phyloP scores from a whole-genome alignment of 768 basidiomycete species.

The Termitomyces sp. region DNA sequence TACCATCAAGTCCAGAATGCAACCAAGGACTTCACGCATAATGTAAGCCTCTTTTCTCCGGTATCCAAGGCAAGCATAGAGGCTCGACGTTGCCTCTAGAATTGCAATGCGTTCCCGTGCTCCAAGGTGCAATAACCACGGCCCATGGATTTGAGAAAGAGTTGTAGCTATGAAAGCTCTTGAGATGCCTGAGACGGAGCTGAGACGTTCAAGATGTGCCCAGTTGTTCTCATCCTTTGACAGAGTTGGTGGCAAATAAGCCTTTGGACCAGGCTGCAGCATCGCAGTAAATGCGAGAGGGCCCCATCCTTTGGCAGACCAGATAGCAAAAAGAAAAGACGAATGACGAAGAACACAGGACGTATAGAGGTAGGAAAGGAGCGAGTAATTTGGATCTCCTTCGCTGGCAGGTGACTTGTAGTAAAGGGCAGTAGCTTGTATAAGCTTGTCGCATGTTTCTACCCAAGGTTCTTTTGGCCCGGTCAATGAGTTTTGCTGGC shows the following conservation, averaged over 20 bases:
- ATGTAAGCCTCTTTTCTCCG: conserved; percentile 86
- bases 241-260: conserved; percentile 59
- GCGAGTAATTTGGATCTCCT: conserved; percentile 56
- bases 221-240: conserved; percentile 46
- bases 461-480: conserved; percentile 69
- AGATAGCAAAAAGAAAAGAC: conserved; percentile 71
- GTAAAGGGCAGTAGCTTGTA: conserved; percentile 65
- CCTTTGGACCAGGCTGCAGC: conserved; percentile 62
- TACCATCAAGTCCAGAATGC: conserved; percentile 83
- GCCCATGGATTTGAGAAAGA: conserved; percentile 77
- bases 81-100: conserved; percentile 66
- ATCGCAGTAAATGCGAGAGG: conserved; percentile 73
- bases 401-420: conserved; percentile 54
- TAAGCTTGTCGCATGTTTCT: conserved; percentile 72
- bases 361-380: conserved; percentile 66
- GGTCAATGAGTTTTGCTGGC: conserved; percentile 54
- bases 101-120: conserved; percentile 71
- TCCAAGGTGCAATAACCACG: conserved; percentile 82
- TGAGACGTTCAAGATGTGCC: conserved; percentile 63
- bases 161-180: conserved; percentile 64
- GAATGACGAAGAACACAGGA: conserved; percentile 71
- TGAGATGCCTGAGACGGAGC: conserved; percentile 65
- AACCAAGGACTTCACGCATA: conserved; percentile 82
- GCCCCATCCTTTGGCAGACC: conserved; percentile 90
- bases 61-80: conserved; percentile 82